Base-by-base conservation (phyloP, 495 filamentous ascomycete species). In the Ramalina intermedia region DNA sequence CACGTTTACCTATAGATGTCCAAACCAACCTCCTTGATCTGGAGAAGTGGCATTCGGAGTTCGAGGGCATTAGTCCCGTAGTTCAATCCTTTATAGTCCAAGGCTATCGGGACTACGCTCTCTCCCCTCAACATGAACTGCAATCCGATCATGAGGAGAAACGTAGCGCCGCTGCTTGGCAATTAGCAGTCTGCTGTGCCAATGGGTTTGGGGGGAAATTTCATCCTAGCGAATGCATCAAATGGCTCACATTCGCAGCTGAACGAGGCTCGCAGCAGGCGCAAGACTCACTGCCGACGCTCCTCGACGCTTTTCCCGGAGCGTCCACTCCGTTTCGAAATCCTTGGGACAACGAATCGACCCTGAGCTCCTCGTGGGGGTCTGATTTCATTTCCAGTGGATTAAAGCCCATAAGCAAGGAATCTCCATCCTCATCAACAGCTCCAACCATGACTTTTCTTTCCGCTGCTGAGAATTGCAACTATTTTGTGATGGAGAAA, bases 141-240 rank as follows among this genome's bases (percentile, higher is more conserved):
- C 29, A 33, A 33, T 33, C 29, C 7, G 41, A 47, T 21, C 18
- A 50, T 11, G 42, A 47, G 33, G 41, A 47, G 37, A 55, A 63
- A 41, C 43, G 43, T 27, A 42, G 24, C 43, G 50, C 61, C 16
- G 48, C 59, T 37, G 42, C 56, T 20, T 61, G 49, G 43, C 58
- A 59, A 37, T 42, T 61, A 18, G 58, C 58, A n/a, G 47, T 60
- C n/a, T 57, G 57, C 38, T 61, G 60, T 43, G 56, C 58, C 4
- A 56, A 48, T 37, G 53, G 50, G 41, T 59, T 61, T 35, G 58
- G 58, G 11, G 51, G 54, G 5, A 41, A 47, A 36, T 59, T 60
- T 17, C n/a, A 53, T 21, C 57, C 56, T 37, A 46, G 43, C 11
- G 54, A 59, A 37, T 60, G 57, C 33, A 43, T 61, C 8, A 55